These are phyloP conservation scores for Metschnikowia similis DNA, from an alignment of 805 yeast species.

Conservation along the genomic window DNA sequence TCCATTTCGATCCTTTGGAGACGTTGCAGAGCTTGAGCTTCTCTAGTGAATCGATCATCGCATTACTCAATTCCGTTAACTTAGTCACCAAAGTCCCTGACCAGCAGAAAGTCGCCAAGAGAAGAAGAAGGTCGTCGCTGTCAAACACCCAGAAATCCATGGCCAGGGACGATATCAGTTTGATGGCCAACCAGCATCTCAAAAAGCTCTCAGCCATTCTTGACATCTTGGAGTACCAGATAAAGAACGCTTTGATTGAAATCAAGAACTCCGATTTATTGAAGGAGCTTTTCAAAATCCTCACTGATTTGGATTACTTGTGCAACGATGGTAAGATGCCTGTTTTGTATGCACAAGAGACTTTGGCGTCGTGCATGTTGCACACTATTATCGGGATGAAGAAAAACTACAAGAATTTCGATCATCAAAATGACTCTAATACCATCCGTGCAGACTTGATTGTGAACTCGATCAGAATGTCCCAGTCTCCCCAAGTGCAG, in stretches of 20 bases:
- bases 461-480: slow-evolving; percentile 84
- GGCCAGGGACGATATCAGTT: slow-evolving; percentile 64
- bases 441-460: slow-evolving; percentile 83
- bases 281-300: slow-evolving; percentile 51
- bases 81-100: slow-evolving; percentile 46
- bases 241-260: slow-evolving; percentile 29
- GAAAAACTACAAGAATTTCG: slow-evolving; percentile 19
- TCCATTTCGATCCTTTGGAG: slow-evolving; percentile 37
- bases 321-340: slow-evolving; percentile 92
- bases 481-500: slow-evolving; percentile 92
- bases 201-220: slow-evolving; percentile 72
- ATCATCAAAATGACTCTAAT: slow-evolving; percentile 49
- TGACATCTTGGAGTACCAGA: slow-evolving; percentile 65
- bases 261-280: slow-evolving; percentile 44
- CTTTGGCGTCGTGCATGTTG: slow-evolving; percentile 81
- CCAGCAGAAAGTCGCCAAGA: slow-evolving; percentile 61
- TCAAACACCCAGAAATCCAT: slow-evolving; percentile 72
- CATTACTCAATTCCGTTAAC: slow-evolving; percentile 56
- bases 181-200: slow-evolving; percentile 73
- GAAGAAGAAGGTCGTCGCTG: slow-evolving; percentile 64
- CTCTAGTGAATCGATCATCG: slow-evolving; percentile 52
- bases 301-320: slow-evolving; percentile 75
- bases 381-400: slow-evolving; percentile 59
- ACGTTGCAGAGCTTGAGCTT: slow-evolving; percentile 53
- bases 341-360: slow-evolving; percentile 85